Evolutionary conservation across 352 stramenopile species (phyloP).

Genomic region (Blastocystis sp.): DNA sequence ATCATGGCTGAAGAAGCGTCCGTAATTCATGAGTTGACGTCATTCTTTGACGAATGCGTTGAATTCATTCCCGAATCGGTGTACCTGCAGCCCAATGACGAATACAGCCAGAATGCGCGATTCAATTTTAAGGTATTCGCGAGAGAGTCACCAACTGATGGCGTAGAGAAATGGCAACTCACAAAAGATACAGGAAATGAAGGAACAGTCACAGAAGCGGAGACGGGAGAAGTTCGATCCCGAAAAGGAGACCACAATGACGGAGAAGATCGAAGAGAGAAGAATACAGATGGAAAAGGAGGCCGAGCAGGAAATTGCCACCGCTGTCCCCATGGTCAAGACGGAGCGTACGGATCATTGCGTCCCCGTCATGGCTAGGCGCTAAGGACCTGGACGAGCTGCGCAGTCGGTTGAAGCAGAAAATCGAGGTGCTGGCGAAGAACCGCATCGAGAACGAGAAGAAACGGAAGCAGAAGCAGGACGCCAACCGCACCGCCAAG

Average conservation of each 20-base stretch:
- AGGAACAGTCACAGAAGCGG: conserved; percentile 48
- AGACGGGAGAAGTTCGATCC: conserved; percentile 40
- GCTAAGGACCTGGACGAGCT: conserved; percentile 59
- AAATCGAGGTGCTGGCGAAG: conserved; percentile 60
- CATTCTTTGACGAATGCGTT: conserved; percentile 65
- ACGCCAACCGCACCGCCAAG: background rate
- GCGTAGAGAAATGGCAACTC: conserved; percentile 59
- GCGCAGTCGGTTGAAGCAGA: conserved; percentile 24
- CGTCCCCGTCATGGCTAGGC: background rate
- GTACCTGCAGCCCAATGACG: conserved; percentile 49
- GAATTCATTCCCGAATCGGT: conserved; percentile 46
- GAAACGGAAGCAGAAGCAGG: conserved; percentile 7
- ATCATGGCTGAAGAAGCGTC: conserved; percentile 64
- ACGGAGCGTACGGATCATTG: background rate
- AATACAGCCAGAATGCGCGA: conserved; percentile 8
- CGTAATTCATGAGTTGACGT: conserved; percentile 53
- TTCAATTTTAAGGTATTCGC: conserved; percentile 47
- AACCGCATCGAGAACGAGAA: conserved; percentile 44
- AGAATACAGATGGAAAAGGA: conserved; percentile 20
- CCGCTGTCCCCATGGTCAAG: background rate
- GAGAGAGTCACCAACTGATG: background rate
- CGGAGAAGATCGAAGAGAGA: conserved; percentile 28
- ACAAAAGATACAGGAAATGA: conserved; percentile 47
- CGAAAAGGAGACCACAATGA: conserved; percentile 26
- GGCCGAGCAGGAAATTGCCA: conserved; percentile 4